Percentiles rank a stretch among this genome's conserved stretches.
phyloP scores from a whole-genome alignment of 2,329 filamentous ascomycete genomes.

The Neofusicoccum kwambonambiense region DNA sequence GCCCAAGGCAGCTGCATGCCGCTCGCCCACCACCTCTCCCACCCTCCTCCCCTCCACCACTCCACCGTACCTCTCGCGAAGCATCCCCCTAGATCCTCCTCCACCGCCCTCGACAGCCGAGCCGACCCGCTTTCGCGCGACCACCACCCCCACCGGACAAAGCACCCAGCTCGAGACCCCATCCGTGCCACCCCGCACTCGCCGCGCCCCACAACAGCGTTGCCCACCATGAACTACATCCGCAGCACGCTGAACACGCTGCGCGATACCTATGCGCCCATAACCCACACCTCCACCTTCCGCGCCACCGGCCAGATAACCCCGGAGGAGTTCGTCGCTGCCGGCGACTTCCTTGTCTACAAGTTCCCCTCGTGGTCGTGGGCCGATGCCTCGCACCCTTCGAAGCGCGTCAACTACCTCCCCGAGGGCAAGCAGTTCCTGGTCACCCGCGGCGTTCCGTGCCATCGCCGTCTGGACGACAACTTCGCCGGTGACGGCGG shows the following conservation, averaged over 20 bases:
- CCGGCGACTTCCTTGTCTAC: constrained; percentile 96
- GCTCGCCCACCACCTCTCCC: constrained; percentile 14
- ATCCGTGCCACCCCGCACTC: constrained; percentile 10
- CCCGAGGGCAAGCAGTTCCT: constrained; percentile 92
- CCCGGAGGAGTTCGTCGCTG: constrained; percentile 91
- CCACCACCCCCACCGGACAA: neutral
- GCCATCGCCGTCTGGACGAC: constrained; percentile 85
- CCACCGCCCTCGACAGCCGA: neutral
- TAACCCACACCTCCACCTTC: constrained; percentile 89
- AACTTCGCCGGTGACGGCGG: constrained; percentile 89
- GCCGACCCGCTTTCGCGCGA: neutral
- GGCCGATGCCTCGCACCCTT: constrained; percentile 80
- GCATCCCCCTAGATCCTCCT: neutral
- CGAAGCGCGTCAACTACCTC: constrained; percentile 76
- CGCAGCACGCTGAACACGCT: constrained; percentile 90
- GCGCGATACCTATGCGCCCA: constrained; percentile 86
- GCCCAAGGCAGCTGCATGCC: constrained; percentile 11
- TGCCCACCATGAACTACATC: constrained; percentile 69
- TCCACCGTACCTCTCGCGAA: constrained; percentile 1
- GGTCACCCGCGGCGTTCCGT: constrained; percentile 91
- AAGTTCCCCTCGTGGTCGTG: constrained; percentile 99
- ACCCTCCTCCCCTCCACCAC: constrained; percentile 12
- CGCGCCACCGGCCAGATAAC: constrained; percentile 93
- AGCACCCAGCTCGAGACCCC: neutral
- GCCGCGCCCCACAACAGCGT: constrained; percentile 9